These are phyloP conservation scores for Pythium phragmiticola DNA, from an alignment of 352 stramenopile species.

Conservation along the genomic window DNA sequence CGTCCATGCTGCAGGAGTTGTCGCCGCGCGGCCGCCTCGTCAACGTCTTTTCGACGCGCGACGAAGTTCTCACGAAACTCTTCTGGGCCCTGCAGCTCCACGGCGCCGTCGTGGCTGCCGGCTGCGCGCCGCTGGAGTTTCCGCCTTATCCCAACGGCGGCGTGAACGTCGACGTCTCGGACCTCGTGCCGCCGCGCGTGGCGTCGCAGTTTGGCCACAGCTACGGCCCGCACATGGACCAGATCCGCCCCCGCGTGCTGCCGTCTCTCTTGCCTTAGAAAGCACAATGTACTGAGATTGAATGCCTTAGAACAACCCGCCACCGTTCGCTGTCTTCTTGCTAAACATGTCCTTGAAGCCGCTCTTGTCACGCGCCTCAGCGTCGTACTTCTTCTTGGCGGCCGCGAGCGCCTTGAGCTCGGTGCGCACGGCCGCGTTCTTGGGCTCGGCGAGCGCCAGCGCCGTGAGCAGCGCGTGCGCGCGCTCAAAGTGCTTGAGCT, in stretches of 20 bases:
- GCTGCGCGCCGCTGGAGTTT: conserved; percentile 43
- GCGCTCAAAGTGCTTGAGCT: conserved; percentile 55
- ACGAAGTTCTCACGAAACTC: conserved; percentile 72
- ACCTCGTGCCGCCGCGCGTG: conserved; percentile 51
- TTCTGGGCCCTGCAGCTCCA: conserved; percentile 74
- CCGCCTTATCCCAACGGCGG: conserved; percentile 8
- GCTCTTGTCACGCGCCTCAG: conserved; percentile 50
- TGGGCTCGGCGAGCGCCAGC: conserved; percentile 59
- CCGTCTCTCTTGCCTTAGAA: conserved; percentile 40
- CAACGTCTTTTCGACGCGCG: conserved; percentile 78
- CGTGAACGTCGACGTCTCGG: conserved; percentile 73
- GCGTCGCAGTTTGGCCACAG: conserved; percentile 81
- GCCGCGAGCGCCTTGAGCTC: conserved; percentile 59
- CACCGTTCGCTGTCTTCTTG: conserved; percentile 33
- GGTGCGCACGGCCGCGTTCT: conserved; percentile 60
- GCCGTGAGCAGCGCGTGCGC: conserved; percentile 54
- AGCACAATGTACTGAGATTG: background rate
- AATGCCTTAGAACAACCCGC: conserved; percentile 11
- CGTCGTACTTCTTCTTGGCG: conserved; percentile 55
- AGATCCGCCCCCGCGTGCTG: conserved; percentile 47
- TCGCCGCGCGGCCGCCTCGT: conserved; percentile 54
- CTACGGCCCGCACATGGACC: conserved; percentile 71
- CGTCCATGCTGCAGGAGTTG: conserved; percentile 37
- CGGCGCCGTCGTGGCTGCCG: conserved; percentile 39
- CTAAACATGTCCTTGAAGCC: conserved; percentile 79